Conservation (phyloP, 192 early-diverging fungal genomes). For the Entomortierella chlamydospora region DNA sequence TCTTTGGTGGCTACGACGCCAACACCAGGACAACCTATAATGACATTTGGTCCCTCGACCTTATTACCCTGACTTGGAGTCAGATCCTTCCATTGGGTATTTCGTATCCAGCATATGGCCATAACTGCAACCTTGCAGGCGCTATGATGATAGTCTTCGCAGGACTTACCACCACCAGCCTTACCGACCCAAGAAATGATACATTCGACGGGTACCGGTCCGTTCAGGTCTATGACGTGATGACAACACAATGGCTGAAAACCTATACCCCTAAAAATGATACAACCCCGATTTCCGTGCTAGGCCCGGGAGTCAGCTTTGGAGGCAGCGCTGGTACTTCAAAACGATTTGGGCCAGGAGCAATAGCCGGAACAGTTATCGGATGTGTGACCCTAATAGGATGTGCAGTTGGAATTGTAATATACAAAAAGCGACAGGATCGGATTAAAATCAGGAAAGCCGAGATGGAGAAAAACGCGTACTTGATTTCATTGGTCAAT, state of each 20-base stretch:
- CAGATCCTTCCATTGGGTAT: conserved; percentile 13
- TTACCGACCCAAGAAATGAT: no score
- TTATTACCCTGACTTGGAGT: conserved; percentile 39
- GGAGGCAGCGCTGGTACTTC: not conserved
- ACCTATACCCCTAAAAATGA: conserved; percentile 37
- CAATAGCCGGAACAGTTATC: not conserved
- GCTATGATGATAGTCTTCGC: conserved; percentile 49
- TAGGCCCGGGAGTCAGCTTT: not conserved
- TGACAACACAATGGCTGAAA: conserved; percentile 24
- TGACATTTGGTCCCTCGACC: conserved; percentile 44
- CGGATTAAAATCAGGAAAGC: not conserved
- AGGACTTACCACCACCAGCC: conserved; percentile 1
- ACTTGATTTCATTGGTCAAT: not conserved
- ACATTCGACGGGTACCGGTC: no score
- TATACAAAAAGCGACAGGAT: not conserved
- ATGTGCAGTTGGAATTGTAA: not conserved
- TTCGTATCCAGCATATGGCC: conserved; percentile 6
- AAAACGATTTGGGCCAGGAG: not conserved
- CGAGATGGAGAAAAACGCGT: not conserved
- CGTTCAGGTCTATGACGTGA: conserved; percentile 45
- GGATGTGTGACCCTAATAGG: not conserved
- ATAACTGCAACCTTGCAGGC: conserved; percentile 43
- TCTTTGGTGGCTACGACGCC: conserved; percentile 42
- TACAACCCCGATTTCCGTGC: conserved; percentile 6
- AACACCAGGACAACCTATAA: conserved; percentile 4